Evolutionary conservation across 2,329 filamentous ascomycete genomes (phyloP), one percentile per base, ranked within the genome.

Genomic region (Talaromyces amestolkiae): DNA sequence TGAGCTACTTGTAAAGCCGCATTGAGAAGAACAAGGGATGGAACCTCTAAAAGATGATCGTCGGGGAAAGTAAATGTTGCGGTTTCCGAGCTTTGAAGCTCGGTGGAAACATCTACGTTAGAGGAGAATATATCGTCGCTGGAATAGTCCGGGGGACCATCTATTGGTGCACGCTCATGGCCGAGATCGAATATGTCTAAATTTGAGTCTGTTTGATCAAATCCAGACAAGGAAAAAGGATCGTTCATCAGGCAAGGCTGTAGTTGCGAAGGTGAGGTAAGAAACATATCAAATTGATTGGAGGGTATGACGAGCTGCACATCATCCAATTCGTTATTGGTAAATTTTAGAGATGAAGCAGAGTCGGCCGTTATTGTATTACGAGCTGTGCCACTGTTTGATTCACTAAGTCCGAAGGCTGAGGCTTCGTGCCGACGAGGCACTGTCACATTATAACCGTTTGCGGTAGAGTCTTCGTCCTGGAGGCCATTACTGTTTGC

Each of bases 1-100:
- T 71, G 70, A 1, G 83, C 82, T 49, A 87, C 81, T 54, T 79
- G 79, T 61, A 82, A 68, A 35, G 83, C 73, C 0, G 79, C 84
- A 31, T 78, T 79, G 43, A 86, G 73, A 3, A 86, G 49, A 37
- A 37, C 54, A 39, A 41, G 61, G 35, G 51, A 47, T 10, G 41
- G 37, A n/a, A 43, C 49, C 24, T 43, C 22, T n/a, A 59, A 31
- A 27, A 58, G 39, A 2, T 19, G 61, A 24, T 63, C 53, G 19
- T 54, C 49, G 11, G 49, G 49, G 33, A 54, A 54, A 6, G 49
- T 54, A 13, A 54, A 54, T 8, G 27, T 35, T 35, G 49, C 49
- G n/a, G 49, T 9, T 54, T 54, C 49, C 3, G 49, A 54, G 9
- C 7, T 54, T 54, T 54, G 49, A 11, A 54, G 49, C 17, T 54